Evolutionary conservation across 75 land plant genomes (phyloP).

Genomic region (Picea sitchensis): DNA sequence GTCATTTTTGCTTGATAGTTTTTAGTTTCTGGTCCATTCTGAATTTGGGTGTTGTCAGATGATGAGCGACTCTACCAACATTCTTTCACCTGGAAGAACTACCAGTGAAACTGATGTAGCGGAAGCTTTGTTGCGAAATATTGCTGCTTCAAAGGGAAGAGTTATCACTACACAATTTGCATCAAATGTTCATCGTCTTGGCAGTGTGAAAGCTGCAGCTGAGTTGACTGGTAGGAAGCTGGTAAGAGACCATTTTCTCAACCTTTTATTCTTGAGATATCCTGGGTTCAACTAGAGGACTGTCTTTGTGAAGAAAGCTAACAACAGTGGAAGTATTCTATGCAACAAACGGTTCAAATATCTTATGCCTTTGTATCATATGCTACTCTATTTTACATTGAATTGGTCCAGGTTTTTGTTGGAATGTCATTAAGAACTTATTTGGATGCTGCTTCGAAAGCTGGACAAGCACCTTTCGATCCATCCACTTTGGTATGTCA

Average conservation of each 20-base stretch:
- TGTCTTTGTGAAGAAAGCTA: neutral
- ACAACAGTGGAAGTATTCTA: neutral
- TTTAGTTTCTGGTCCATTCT: neutral
- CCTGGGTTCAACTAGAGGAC: neutral
- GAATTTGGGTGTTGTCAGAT: conserved; percentile 45
- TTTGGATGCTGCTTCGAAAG: conserved; percentile 96
- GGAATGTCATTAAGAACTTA: conserved; percentile 94
- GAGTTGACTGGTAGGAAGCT: conserved; percentile 91
- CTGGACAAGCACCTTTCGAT: conserved; percentile 98
- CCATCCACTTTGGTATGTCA: conserved; percentile 89
- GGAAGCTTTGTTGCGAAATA: conserved; percentile 64
- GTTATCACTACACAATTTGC: conserved; percentile 99
- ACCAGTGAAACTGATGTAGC: conserved; percentile 86
- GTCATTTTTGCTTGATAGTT: neutral
- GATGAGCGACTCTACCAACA: conserved; percentile 99
- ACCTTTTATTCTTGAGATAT: neutral
- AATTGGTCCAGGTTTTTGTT: conserved; percentile 70
- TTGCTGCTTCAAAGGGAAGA: conserved; percentile 79
- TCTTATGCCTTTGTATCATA: neutral
- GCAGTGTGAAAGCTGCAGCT: conserved; percentile 96
- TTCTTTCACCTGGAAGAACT: conserved; percentile 94
- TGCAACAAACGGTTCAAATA: neutral
- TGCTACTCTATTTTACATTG: neutral
- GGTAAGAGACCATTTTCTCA: conserved; percentile 27
- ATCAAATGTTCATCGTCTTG: conserved; percentile 94